Conservation (phyloP, 192 early-diverging fungal genomes). For the Coemansia sp. region DNA sequence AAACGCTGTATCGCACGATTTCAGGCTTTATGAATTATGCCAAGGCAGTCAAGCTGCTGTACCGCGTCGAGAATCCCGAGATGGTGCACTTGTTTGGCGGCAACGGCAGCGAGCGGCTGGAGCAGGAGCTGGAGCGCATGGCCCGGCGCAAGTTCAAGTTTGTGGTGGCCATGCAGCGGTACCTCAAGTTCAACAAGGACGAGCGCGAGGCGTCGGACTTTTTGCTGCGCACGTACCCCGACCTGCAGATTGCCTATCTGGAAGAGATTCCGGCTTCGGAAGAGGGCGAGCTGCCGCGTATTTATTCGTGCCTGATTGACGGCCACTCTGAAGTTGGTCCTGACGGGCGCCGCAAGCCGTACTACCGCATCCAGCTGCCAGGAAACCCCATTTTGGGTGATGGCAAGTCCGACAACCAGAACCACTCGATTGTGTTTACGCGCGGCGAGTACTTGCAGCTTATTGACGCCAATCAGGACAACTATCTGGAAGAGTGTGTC, state of each 20-base stretch:
- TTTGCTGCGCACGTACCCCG: constrained; percentile 70
- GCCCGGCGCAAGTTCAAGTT: constrained; percentile 79
- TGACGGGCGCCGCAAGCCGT: constrained; percentile 74
- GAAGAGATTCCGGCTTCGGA: constrained; percentile 64
- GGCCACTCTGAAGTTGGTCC: constrained; percentile 65
- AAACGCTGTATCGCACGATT: constrained; percentile 84
- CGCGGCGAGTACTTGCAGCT: constrained; percentile 86
- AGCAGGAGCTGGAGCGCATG: constrained; percentile 66
- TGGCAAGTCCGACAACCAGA: constrained; percentile 90
- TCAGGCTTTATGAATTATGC: constrained; percentile 86
- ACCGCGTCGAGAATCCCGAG: constrained; percentile 79
- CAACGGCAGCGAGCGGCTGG: constrained; percentile 63
- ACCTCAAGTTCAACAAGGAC: constrained; percentile 70
- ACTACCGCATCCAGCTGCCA: constrained; percentile 72
- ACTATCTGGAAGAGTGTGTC: constrained; percentile 87
- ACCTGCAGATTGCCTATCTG: constrained; percentile 77
- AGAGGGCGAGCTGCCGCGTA: constrained; percentile 60
- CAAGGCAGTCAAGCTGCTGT: constrained; percentile 78
- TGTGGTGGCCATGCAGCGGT: constrained; percentile 83
- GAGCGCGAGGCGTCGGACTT: constrained; percentile 76
- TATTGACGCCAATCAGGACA: constrained; percentile 89
- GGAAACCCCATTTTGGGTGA: constrained; percentile 88
- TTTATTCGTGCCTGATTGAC: constrained; percentile 71
- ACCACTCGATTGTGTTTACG: constrained; percentile 78
- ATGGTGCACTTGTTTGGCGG: constrained; percentile 63